Evolutionary conservation across 2,329 filamentous ascomycete species (phyloP).

Genomic region (Coniochaeta ligniaria): DNA sequence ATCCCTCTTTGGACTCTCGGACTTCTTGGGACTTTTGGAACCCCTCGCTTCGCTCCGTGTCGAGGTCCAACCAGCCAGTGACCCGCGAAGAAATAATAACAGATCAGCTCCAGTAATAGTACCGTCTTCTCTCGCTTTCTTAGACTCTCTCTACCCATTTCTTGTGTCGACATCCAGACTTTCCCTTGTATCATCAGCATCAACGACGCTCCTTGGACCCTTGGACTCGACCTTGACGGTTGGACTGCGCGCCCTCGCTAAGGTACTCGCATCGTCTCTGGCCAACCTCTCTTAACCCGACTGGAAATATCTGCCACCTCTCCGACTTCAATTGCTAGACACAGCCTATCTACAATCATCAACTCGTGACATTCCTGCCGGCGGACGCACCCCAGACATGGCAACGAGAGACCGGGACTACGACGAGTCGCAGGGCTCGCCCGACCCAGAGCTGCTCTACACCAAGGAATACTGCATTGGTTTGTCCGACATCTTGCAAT

Average conservation of each 20-base stretch:
- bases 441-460: conserved; percentile 87
- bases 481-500: conserved; percentile 30
- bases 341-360: background rate
- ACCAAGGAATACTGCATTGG: conserved; percentile 89
- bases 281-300: background rate
- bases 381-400: conserved; percentile 25
- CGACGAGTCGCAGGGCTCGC: conserved; percentile 42
- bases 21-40: too few species aligned
- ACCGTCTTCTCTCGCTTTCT: background rate
- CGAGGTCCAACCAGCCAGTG: background rate
- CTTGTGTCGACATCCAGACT: background rate
- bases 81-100: background rate
- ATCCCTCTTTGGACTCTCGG: too few species aligned
- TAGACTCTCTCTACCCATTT: too few species aligned
- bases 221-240: background rate
- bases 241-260: too few species aligned
- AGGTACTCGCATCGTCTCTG: background rate
- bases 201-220: background rate
- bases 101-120: background rate
- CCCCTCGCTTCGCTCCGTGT: background rate
- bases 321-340: background rate
- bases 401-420: conserved; percentile 39
- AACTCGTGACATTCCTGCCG: background rate
- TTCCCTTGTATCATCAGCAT: background rate
- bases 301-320: background rate